Evolutionary conservation across 2,329 filamentous ascomycete genomes (phyloP), one percentile per base, ranked within the genome.

Genomic region (Dactylonectria estremocensis): DNA sequence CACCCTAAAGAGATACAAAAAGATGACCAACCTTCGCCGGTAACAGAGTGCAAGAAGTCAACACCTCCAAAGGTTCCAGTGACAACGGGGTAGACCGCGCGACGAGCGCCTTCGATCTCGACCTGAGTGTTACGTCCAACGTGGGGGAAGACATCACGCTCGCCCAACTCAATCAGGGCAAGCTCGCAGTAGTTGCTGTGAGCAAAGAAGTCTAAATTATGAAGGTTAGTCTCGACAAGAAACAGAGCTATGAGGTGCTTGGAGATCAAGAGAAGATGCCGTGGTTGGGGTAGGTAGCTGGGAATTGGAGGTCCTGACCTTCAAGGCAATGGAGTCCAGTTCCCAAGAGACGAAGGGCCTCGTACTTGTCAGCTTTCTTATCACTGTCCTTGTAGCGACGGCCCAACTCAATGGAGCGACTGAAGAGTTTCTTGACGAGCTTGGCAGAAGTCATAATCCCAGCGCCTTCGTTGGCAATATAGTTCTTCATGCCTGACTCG

Each of bases 41-140:
- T 93, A 33, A 97, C 95, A 1, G 93, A 96, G 83, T 97, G 94
- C 68, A 97, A 84, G 83, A 98, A 98, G 77, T 98, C 95, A 14
- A 97, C 95, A 70, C 95, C 95, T 69, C 95, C 95, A 80, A 98
- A 98, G 7, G 95, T 98, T 67, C 95, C 95, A 1, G 95, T 98
- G 50, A 97, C 88, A 68, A 95, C 84, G 7, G 95, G 95, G 75
- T 93, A 97, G 68, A 97, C 93, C 5, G 86, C 77, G 37, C 85
- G 78, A 22, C 86, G 86, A 64, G 89, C 91, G 50, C 93, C 94
- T 37, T 87, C 84, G 31, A 98, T 86, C 52, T 89, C 84, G 31
- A 97, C 84, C 76, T 85, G 84, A n/a, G 94, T 94, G 74, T 89
- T 83, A 65, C 90, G 87, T 40, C 95, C 95, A 61, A 96, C 93